Evolutionary conservation across 2,329 filamentous ascomycete species (phyloP), one percentile per base, ranked within the genome.

Genomic region (Paecilomyces dactylethromorphus): DNA sequence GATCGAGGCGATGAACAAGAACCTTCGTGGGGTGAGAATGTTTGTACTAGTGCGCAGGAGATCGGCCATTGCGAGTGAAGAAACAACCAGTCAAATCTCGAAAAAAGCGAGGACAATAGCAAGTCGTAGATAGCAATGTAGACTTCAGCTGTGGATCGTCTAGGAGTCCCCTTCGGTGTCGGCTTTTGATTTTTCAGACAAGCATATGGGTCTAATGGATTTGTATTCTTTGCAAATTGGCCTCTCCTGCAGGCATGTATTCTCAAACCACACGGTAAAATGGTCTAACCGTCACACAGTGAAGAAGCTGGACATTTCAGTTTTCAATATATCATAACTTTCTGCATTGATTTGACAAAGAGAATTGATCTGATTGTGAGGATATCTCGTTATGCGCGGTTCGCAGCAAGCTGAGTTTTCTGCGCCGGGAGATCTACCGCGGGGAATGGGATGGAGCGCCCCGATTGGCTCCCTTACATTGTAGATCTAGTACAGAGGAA

Each of bases 1-100:
- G 62, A 99, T 83, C 62, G 91, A 94, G 77, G 92, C 84, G 67
- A 97, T 81, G 58, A 97, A 84, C 66, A 96, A 85, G 45, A 69
- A 67, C 51, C 70, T 71, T 12, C 59, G 63, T 6, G 70, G 68
- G 24, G 60, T 52, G 58, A 62, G 49, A 45, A 58, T 33, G 4
- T 54, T 13, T 32, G 33, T 24, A 52, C 22, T 12, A n/a, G 45
- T 49, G 53, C 56, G 52, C 35, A 53, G 53, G 13, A 22, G 21
- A 21, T 50, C 32, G 52, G 39, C 45, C 35, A 51, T 56, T 29
- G 21, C 24, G 13, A 50, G 50, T 26, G 50, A 18, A n/a, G 39
- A 45, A 3, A 45, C 18, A 45, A 1, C 4, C 5, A n/a, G 39
- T n/a, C 18, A n/a, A 6, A 13, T n/a, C 15, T 18, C 15, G 5